A percentile compares a stretch with the other conserved stretches of the same genome.
Conservation (phyloP, 768 basidiomycete genomes). For the Agrocybe pediades region DNA sequence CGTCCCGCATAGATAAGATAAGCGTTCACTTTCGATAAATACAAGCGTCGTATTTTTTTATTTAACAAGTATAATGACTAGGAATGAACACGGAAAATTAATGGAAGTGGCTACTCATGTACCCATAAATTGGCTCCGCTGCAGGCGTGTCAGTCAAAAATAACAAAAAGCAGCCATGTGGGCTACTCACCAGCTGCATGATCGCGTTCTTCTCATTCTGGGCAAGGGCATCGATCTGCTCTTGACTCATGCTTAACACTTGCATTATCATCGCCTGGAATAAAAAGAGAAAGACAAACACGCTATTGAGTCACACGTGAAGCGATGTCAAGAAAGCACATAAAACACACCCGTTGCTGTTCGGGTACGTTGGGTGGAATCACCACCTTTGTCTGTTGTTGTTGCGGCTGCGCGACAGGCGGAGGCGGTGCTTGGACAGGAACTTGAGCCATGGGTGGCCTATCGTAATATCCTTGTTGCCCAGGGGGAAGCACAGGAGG, state of each 20-base stretch:
- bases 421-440: slow-evolving; percentile 20
- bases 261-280: slow-evolving; percentile 87
- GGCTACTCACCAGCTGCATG: slow-evolving; percentile 64
- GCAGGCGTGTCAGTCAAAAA: slow-evolving; percentile 1
- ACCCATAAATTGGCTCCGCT: slow-evolving; percentile 42
- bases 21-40: slow-evolving; percentile 1
- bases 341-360: slow-evolving; percentile 41
- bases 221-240: slow-evolving; percentile 82
- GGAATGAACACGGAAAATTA: neutral
- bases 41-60: no score
- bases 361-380: slow-evolving; percentile 39
- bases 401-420: slow-evolving; percentile 28
- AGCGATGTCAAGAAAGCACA: slow-evolving; percentile 1
- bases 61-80: slow-evolving; percentile 8
- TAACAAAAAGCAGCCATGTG: neutral
- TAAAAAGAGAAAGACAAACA: no score
- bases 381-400: slow-evolving; percentile 25
- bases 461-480: slow-evolving; percentile 33
- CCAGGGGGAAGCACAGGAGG: slow-evolving; percentile 31
- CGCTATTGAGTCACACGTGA: slow-evolving; percentile 15
- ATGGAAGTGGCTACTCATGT: slow-evolving; percentile 2
- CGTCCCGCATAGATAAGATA: slow-evolving; percentile 10
- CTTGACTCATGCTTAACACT: slow-evolving; percentile 78
- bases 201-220: slow-evolving; percentile 80
- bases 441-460: slow-evolving; percentile 21